Base-by-base conservation (phyloP, 352 stramenopile species). In the Globisporangium abappressorium region DNA sequence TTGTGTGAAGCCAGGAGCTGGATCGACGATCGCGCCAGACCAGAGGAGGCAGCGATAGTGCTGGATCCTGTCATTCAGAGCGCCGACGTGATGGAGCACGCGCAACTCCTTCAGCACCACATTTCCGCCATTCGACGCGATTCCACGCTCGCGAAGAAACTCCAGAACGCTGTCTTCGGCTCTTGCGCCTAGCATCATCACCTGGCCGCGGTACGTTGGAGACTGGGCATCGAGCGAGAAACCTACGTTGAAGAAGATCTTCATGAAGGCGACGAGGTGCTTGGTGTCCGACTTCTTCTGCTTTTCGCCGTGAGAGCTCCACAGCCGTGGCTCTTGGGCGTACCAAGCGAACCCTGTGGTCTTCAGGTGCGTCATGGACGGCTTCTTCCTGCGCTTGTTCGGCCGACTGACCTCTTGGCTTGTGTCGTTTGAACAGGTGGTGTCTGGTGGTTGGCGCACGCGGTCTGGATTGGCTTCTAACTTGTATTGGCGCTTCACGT, bases 1-100 rank as follows among this genome's bases (percentile, higher is more conserved):
- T 55, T 55, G 47, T 30, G 47, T 55, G 47, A 55, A 55, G n/a
- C n/a, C 47, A 34, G 51, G 51, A 36, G 51, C 51, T n/a, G 51
- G 22, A 34, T 57, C 22, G n/a, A 14, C 47, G 22, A 57, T 57
- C 12, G 51, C 24, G 5, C 51, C 22, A 34, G 51, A 33, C 22
- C 9, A 33, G 22, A 57, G 51, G 3, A 57, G 51, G 7, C 51
- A 34, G 11, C 22, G 22, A n/a, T 34, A 57, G 7, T 11, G 51
- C 1, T 2, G 9, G 51, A 57, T 34, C 3, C 9, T 57, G 22
- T 20, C 24, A 12, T 34, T 34, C 0, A 57, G 22, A 5, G 8
- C 51, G 24, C 51, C 51, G 7, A 9, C 7, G 12, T 22, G 24
- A 34, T 57, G 51, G 9, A 57, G 51, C 22, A 20, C 24, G 12